phyloP scores from a whole-genome alignment of 2,329 filamentous ascomycete genomes.

The Phoma sp. region DNA sequence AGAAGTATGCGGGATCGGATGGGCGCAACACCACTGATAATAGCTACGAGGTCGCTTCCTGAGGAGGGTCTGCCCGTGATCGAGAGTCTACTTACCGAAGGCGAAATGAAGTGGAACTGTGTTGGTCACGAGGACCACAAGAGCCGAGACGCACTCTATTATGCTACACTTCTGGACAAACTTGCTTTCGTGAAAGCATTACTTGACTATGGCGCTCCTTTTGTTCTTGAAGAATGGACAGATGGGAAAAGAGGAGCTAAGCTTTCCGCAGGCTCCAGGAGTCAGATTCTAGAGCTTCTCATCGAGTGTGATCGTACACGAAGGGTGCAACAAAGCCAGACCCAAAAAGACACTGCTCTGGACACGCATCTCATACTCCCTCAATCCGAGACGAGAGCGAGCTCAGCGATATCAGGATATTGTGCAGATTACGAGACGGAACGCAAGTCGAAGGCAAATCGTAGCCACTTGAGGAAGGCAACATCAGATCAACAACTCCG shows the following conservation, averaged over 20 bases:
- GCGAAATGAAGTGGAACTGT: constrained; percentile 30
- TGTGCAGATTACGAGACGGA: constrained; percentile 6
- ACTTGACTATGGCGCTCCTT: constrained; percentile 35
- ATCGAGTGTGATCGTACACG: background rate
- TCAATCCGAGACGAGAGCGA: background rate
- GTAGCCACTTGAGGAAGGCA: background rate
- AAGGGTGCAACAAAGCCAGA: background rate
- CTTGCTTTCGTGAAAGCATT: constrained; percentile 32
- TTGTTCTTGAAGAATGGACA: constrained; percentile 36
- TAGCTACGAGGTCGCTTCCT: constrained; percentile 36
- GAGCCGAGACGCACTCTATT: constrained; percentile 34
- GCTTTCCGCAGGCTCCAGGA: background rate
- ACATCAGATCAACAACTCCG: background rate
- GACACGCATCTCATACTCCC: background rate
- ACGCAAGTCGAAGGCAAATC: background rate
- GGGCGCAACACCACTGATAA: constrained; percentile 44
- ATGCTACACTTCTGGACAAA: constrained; percentile 36
- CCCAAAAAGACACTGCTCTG: background rate
- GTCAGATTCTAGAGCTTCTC: background rate
- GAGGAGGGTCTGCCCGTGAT: constrained; percentile 38
- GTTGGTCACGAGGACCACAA: constrained; percentile 41
- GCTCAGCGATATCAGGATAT: constrained; percentile 8
- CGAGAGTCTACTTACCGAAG: constrained; percentile 32
- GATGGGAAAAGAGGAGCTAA: constrained; percentile 17
- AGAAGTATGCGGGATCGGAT: constrained; percentile 42